Evolutionary conservation across 768 basidiomycete species (phyloP).

Genomic region (Udeniomyces megalosporus): DNA sequence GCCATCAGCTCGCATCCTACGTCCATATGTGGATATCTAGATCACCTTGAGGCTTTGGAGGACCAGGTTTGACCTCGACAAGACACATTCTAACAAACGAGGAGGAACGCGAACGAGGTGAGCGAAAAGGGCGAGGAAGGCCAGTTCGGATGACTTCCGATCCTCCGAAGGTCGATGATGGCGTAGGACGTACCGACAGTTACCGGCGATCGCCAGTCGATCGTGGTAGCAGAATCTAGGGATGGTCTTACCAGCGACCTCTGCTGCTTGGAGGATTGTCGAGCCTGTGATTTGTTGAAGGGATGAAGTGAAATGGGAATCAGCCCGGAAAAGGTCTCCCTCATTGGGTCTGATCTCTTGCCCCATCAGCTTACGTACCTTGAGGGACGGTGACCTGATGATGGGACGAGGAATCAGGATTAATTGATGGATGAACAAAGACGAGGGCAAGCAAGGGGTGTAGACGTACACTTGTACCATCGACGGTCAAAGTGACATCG

Average conservation of each 20-base stretch:
- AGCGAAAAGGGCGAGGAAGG: neutral
- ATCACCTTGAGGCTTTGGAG: constrained; percentile 58
- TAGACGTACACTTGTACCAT: constrained; percentile 54
- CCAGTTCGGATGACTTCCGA: neutral
- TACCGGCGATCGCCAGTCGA: constrained; percentile 79
- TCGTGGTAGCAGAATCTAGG: constrained; percentile 27
- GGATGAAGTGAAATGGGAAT: too few relatives aligned
- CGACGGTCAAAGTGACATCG: constrained; percentile 72
- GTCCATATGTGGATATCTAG: neutral
- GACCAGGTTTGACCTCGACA: constrained; percentile 55
- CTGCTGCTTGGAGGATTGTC: constrained; percentile 22
- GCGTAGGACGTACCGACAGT: constrained; percentile 60
- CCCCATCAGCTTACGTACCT: constrained; percentile 50
- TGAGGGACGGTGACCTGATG: constrained; percentile 78
- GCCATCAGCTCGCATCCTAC: neutral
- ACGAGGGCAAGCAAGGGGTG: neutral
- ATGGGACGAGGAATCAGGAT: neutral
- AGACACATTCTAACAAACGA: constrained; percentile 66
- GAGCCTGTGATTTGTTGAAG: constrained; percentile 5
- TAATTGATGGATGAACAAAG: neutral
- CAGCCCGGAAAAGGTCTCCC: too few relatives aligned
- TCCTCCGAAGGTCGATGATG: constrained; percentile 3
- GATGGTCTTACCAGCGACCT: constrained; percentile 26
- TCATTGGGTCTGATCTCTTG: too few relatives aligned
- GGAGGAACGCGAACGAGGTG: neutral